Percentiles rank a stretch among this genome's conserved stretches.
phyloP scores from a whole-genome alignment of 1,284 basidiomycete genomes.

The Chalciporus sp. region DNA sequence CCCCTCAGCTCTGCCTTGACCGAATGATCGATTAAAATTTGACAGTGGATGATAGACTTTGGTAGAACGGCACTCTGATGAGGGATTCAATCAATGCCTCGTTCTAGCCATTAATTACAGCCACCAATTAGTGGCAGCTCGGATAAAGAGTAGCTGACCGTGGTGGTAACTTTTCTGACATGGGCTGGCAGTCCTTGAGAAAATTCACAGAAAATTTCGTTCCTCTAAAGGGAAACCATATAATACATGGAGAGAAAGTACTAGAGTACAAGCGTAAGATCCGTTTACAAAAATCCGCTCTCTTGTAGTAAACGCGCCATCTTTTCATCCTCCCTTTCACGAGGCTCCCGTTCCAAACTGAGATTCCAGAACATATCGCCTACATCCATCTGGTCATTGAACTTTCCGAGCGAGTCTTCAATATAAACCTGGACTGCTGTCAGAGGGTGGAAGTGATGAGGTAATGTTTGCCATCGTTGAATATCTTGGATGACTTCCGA shows the following conservation, averaged over 20 bases:
- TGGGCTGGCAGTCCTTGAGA: too few relatives aligned
- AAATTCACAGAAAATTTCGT: not conserved
- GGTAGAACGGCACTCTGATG: too few relatives aligned
- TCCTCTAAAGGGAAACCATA: conserved; percentile 22
- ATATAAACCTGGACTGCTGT: conserved; percentile 75
- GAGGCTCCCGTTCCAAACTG: conserved; percentile 86
- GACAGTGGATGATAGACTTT: too few relatives aligned
- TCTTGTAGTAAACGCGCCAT: conserved; percentile 88
- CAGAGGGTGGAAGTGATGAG: conserved; percentile 84
- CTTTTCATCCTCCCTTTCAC: conserved; percentile 92
- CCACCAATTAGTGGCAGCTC: too few relatives aligned
- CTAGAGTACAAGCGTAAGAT: conserved; percentile 3
- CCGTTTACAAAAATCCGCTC: conserved; percentile 75
- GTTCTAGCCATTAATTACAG: too few relatives aligned
- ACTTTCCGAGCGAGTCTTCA: conserved; percentile 73
- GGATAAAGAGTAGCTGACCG: too few relatives aligned
- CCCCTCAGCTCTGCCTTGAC: too few relatives aligned
- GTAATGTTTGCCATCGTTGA: conserved; percentile 90
- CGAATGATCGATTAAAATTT: too few relatives aligned
- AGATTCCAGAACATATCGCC: conserved; percentile 83
- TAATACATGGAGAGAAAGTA: conserved; percentile 17
- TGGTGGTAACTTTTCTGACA: too few relatives aligned
- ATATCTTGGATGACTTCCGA: conserved; percentile 97
- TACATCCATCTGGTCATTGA: conserved; percentile 61
- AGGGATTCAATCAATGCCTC: too few relatives aligned